These are phyloP conservation scores for Raffaelea arxii DNA, from an alignment of 2,329 filamentous ascomycete species.

Conservation along the genomic window DNA sequence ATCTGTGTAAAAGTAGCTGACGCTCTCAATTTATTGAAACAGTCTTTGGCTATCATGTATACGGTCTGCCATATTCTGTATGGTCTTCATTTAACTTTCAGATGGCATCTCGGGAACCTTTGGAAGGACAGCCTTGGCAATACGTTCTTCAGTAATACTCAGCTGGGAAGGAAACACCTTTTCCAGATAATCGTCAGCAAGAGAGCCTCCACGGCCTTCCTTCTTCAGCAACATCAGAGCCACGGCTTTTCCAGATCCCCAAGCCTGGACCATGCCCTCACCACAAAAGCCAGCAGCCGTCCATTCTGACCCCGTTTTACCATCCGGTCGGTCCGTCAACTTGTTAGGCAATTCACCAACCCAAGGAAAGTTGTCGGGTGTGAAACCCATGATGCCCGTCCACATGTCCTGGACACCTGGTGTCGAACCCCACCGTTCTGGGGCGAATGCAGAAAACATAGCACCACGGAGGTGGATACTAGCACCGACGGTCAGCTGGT, in stretches of 20 bases:
- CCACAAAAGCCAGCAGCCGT: neutral
- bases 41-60: too few relatives aligned
- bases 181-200: neutral
- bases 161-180: neutral
- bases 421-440: neutral
- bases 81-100: too few relatives aligned
- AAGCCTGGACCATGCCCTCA: neutral
- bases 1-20: too few relatives aligned
- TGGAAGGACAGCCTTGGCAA: neutral
- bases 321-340: neutral
- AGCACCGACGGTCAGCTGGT: neutral
- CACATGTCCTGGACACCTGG: conserved; percentile 32
- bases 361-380: conserved; percentile 40
- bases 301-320: neutral
- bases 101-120: neutral
- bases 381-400: conserved; percentile 47
- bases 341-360: conserved; percentile 34
- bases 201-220: neutral
- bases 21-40: too few relatives aligned
- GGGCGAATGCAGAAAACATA: neutral
- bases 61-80: too few relatives aligned
- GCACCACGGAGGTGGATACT: neutral
- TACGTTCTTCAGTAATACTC: neutral
- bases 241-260: neutral
- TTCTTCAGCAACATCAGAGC: neutral